Evolutionary conservation across 1,284 basidiomycete genomes (phyloP), one percentile per base, ranked within the genome.

Genomic region (Sanghuangporus baumii): DNA sequence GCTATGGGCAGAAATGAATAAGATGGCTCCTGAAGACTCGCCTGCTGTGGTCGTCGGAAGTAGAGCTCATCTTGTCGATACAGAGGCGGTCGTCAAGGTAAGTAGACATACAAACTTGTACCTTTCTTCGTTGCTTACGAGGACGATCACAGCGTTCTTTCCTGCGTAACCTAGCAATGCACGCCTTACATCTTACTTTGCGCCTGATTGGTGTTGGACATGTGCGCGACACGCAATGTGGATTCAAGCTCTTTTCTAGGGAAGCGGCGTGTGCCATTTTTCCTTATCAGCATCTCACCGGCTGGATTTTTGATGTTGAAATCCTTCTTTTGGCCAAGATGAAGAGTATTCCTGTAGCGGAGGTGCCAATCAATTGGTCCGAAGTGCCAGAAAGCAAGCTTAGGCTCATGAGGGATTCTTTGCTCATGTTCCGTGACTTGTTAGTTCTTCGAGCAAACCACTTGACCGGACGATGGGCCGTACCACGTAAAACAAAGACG

Each of bases 261-360:
- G 72, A 80, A 5, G 88, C 93, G 0, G 93, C 93, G 7, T 82
- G 80, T 55, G 80, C 83, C 60, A 86, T 97, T 62, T 97, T 96
- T 74, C 93, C 93, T 0, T 79, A 80, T 2, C 88, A 94, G 69
- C 93, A 92, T 69, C 85, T 94, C 18, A 78, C 86, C 11, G 89
- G 89, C 0, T 97, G 94, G 94, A 95, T 96, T 71, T 97, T 97
- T 70, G 94, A 97, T 73, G 95, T 96, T 60, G 95, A 97, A 72
- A 81, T 97, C 2, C 79, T 97, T n/a, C 79, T 96, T n/a, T 81
- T 96, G 18, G 93, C 94, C 7, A 88, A 92, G 69, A 81, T 87
- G 69, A 76, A 88, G 40, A 70, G 76, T 48, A 86, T 93, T 69
- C 89, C 93, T 2, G 88, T 95, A 2, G 82, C 76, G 3, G 95